Base-by-base conservation (phyloP, 176 grass and related monocot species). In the Sorghum bicolor region DNA sequence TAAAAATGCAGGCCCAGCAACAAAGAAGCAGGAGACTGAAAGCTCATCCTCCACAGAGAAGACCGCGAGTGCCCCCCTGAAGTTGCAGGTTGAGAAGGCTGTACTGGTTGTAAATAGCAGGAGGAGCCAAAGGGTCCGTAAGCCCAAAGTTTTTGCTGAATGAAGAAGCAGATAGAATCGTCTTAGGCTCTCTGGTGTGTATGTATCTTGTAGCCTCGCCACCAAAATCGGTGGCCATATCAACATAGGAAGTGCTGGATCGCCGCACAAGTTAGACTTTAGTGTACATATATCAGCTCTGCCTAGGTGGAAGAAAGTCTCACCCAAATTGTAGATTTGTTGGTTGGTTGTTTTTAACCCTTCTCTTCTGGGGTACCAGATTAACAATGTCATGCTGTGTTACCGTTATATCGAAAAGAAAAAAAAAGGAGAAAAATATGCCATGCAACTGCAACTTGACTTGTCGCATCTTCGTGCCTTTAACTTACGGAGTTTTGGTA, bases 31-130 rank as follows among this genome's bases (percentile, higher is more conserved):
- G 29, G 30, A 45, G 20, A 67, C 67, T n/a, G 75, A 57, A 79
- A 79, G 33, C 7, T 4, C 15, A 11, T 32, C 22, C 24, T 48
- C 71, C 4, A 15, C 65, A 50, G 48, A 64, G 40, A 31, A 45
- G 63, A 37, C 29, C 1, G 83, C 41, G 5, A 70, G 64, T 16
- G 3, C 31, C 38, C 60, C 67, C 8, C 30, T 40, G 48, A 83
- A 80, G 64, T 40, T 75, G 40, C 83, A 33, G 80, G 67, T 83
- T 62, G 80, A 75, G 37, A 87, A 87, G 75, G 84, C 80, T 33
- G 76, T 90, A 26, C 60, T 87, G 80, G 89, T 90, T 52, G 84
- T 83, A 50, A 90, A 90, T 78, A 90, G 80, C 79, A 78, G 80
- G 84, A 87, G 88, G 68, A 90, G 88, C 32, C 84, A 90, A 67